A percentile compares a stretch with the other conserved stretches of the same genome.
Conservation (phyloP, 768 basidiomycete genomes). For the Plicaturopsis crispa region DNA sequence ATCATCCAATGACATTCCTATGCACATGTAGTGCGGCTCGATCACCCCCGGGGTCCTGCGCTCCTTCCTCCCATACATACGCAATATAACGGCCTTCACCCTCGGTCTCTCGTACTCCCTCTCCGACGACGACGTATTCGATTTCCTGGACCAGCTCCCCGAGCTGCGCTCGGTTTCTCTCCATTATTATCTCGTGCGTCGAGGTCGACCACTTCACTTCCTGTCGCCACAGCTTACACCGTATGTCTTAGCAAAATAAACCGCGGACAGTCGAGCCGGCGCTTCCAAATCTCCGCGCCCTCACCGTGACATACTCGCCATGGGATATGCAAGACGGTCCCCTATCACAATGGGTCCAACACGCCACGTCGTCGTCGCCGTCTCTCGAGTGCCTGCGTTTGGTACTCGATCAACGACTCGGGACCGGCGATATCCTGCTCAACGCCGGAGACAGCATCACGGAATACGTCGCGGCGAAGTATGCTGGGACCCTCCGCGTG, state of each 20-base stretch:
- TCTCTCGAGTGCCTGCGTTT: neutral
- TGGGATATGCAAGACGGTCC: neutral
- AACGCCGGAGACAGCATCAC: neutral
- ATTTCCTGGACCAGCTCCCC: conserved; percentile 33
- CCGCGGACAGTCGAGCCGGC: neutral
- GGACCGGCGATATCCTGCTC: neutral
- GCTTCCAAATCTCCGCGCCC: conserved; percentile 20
- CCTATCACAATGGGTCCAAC: neutral
- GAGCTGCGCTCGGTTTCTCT: conserved; percentile 31
- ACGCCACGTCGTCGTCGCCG: neutral
- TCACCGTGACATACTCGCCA: conserved; percentile 17
- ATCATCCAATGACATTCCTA: no score
- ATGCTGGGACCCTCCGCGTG: neutral
- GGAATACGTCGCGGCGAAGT: neutral
- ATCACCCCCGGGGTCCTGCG: conserved; percentile 53
- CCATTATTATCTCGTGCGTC: conserved; percentile 44
- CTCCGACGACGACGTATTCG: conserved; percentile 43
- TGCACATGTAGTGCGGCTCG: conserved; percentile 53
- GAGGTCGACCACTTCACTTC: neutral
- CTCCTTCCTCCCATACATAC: conserved; percentile 30
- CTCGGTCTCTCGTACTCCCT: conserved; percentile 56
- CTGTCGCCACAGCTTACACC: neutral
- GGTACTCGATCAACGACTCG: neutral
- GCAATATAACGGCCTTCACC: conserved; percentile 28
- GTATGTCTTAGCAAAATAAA: neutral